A percentile compares a stretch with the other conserved stretches of the same genome.
phyloP scores from a whole-genome alignment of 176 grass and related monocot species.

The Puccinellia tenuiflora region DNA sequence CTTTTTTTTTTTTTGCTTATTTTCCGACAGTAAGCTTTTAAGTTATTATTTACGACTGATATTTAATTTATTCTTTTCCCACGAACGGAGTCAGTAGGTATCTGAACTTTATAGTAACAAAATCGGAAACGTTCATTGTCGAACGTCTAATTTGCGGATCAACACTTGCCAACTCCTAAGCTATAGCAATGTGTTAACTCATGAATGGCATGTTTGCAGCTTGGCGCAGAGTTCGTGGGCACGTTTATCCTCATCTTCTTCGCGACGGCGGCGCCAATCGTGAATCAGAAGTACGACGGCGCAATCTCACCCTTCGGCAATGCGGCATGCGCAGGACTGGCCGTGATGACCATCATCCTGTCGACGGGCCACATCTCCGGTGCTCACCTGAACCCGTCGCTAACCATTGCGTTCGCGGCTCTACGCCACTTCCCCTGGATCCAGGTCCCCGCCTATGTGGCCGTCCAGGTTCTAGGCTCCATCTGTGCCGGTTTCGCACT shows the following conservation, averaged over 20 bases:
- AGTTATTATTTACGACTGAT: no score
- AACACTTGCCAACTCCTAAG: background rate
- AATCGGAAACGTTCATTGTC: no score
- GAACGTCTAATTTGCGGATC: no score
- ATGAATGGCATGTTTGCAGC: conserved; percentile 27
- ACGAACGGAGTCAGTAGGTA: no score
- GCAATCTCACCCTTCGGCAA: conserved; percentile 82
- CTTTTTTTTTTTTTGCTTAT: no score
- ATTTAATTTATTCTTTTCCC: no score
- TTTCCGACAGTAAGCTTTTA: no score
- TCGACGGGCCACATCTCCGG: conserved; percentile 97
- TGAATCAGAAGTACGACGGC: conserved; percentile 94
- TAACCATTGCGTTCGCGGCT: conserved; percentile 84
- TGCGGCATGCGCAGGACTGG: conserved; percentile 77
- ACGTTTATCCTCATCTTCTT: conserved; percentile 99
- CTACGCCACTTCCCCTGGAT: conserved; percentile 95
- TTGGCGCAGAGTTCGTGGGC: conserved; percentile 90
- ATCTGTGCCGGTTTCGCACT: conserved; percentile 85
- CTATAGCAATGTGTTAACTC: background rate
- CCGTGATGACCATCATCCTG: conserved; percentile 79
- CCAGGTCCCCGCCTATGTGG: conserved; percentile 78
- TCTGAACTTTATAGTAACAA: no score
- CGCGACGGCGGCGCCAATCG: conserved; percentile 90
- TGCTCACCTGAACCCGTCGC: conserved; percentile 86
- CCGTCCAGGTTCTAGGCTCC: conserved; percentile 73